Evolutionary conservation across 345 rosid species (phyloP).

Genomic region (Populus simonii): DNA sequence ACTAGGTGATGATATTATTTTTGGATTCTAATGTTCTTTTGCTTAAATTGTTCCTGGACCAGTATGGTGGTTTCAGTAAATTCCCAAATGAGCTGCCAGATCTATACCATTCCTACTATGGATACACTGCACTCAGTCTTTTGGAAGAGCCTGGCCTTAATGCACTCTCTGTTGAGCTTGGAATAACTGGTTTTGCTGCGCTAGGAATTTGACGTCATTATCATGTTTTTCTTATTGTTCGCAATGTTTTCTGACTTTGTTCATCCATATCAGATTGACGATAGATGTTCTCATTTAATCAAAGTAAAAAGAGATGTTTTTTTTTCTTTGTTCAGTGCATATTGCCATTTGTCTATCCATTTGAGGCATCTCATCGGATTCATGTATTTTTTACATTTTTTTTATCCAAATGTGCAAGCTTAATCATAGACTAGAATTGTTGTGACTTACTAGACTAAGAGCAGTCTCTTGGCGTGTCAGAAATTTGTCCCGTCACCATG

Average conservation of each 20-base stretch:
- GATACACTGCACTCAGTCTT: conserved; percentile 77
- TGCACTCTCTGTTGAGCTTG: conserved; percentile 63
- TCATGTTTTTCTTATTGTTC: not conserved
- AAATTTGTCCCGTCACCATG: not conserved
- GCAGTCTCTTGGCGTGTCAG: not conserved
- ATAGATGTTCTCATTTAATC: not conserved
- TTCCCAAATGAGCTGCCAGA: conserved; percentile 61
- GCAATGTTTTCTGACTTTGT: not conserved
- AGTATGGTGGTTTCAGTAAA: conserved; percentile 90
- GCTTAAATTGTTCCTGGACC: conserved; percentile 16
- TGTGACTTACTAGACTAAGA: not conserved
- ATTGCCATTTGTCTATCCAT: not conserved
- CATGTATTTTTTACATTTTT: not conserved
- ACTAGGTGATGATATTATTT: not conserved
- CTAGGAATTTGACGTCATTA: conserved; percentile 33
- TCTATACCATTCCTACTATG: conserved; percentile 81
- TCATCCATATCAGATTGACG: not conserved
- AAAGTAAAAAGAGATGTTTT: not conserved
- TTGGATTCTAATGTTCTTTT: conserved; percentile 1
- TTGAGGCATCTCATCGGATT: not conserved
- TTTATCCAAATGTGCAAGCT: not conserved
- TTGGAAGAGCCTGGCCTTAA: conserved; percentile 69
- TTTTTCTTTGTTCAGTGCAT: not conserved
- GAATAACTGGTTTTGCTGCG: conserved; percentile 49
- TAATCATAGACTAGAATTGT: not conserved